Evolutionary conservation across 2,329 filamentous ascomycete species (phyloP).

Genomic region (Nigrospora oryzae): DNA sequence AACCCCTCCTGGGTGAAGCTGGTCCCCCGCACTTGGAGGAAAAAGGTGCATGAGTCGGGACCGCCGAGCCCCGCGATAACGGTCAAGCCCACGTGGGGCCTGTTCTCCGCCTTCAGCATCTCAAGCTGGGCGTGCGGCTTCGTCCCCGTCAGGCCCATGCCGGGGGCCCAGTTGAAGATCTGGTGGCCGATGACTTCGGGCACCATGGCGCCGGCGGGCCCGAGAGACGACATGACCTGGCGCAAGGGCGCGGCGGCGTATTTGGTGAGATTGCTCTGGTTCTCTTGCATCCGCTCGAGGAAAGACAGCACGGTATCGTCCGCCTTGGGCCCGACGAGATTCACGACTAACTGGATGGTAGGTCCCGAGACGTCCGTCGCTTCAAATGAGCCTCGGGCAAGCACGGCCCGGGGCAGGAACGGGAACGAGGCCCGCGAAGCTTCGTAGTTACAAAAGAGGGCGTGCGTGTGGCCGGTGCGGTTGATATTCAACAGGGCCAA

Average conservation of each 20-base stretch:
- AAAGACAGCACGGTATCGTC: conserved; percentile 5
- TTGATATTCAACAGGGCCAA: conserved; percentile 7
- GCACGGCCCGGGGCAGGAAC: conserved; percentile 5
- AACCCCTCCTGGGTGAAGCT: no score
- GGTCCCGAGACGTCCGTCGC: conserved; percentile 9
- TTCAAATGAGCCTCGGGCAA: conserved; percentile 4
- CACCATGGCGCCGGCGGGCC: background rate
- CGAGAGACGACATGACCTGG: conserved; percentile 5
- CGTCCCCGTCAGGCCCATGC: background rate
- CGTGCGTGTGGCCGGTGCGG: conserved; percentile 9
- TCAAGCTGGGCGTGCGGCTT: background rate
- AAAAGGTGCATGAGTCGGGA: background rate
- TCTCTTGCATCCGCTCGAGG: conserved; percentile 6
- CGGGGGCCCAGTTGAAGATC: conserved; percentile 9
- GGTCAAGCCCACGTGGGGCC: background rate
- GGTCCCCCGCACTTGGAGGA: no score
- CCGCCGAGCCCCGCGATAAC: background rate
- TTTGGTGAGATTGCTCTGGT: conserved; percentile 6
- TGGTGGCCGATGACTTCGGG: conserved; percentile 5
- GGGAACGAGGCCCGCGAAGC: conserved; percentile 8
- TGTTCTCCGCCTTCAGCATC: background rate
- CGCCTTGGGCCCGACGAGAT: conserved; percentile 3
- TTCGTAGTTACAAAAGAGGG: conserved; percentile 9
- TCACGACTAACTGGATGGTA: conserved; percentile 8
- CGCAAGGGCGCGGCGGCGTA: conserved; percentile 6